Evolutionary conservation across 2,329 filamentous ascomycete genomes (phyloP).

Genomic region (Aureobasidium sp.): DNA sequence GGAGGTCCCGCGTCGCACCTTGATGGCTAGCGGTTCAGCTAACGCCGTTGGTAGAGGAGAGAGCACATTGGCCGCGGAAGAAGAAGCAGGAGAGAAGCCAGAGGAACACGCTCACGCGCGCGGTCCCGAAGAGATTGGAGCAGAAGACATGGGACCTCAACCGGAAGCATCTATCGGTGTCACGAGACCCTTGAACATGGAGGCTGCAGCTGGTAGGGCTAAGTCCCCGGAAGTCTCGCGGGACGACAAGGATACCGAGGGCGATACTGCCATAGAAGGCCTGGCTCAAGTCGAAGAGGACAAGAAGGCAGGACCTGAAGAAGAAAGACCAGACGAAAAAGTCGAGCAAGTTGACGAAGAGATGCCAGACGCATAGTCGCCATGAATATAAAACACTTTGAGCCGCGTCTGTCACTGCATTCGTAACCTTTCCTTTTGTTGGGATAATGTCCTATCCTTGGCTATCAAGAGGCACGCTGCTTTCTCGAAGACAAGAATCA

Average conservation of each 20-base stretch:
- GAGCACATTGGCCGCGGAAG: slow-evolving; percentile 25
- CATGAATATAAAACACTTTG: too few relatives aligned
- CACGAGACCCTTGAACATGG: slow-evolving; percentile 27
- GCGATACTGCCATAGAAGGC: not conserved
- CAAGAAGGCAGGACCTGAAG: not conserved
- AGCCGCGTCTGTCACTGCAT: too few relatives aligned
- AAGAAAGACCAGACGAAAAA: not conserved
- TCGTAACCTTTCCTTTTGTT: too few relatives aligned
- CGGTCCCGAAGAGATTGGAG: slow-evolving; percentile 75
- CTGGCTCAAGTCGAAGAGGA: not conserved
- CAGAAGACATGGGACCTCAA: slow-evolving; percentile 78
- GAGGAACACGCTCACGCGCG: slow-evolving; percentile 67
- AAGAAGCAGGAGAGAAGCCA: slow-evolving; percentile 31
- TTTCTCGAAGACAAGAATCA: too few relatives aligned
- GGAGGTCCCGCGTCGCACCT: slow-evolving; percentile 24
- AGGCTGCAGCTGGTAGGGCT: slow-evolving; percentile 29
- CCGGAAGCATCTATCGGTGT: slow-evolving; percentile 31
- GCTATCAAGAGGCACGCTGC: too few relatives aligned
- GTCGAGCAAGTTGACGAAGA: not conserved
- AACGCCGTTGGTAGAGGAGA: slow-evolving; percentile 20
- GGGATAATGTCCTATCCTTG: too few relatives aligned
- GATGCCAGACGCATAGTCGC: not conserved
- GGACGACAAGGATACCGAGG: not conserved
- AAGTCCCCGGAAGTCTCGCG: not conserved
- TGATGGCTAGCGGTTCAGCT: slow-evolving; percentile 18